phyloP scores from a whole-genome alignment of 805 yeast species.

The Saccharomyces paradoxus region DNA sequence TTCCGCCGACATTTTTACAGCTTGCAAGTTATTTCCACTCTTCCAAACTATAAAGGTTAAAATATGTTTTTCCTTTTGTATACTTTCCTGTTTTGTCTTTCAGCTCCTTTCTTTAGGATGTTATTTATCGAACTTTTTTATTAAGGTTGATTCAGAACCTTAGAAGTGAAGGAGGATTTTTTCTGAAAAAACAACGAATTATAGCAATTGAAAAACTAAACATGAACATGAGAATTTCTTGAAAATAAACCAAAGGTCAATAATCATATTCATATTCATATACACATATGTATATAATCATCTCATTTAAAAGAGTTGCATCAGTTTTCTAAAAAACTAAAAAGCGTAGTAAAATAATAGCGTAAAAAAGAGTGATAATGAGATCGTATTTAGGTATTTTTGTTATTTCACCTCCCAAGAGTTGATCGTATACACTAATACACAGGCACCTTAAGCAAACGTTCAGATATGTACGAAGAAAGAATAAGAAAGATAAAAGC shows the following conservation, averaged over 20 bases:
- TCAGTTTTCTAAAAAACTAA: neutral
- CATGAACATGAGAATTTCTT: too few relatives aligned
- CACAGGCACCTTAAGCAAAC: neutral
- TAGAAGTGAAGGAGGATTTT: too few relatives aligned
- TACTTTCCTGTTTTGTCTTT: neutral
- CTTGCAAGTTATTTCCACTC: neutral
- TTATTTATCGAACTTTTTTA: neutral
- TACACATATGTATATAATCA: too few relatives aligned
- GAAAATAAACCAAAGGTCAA: too few relatives aligned
- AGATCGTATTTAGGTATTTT: neutral
- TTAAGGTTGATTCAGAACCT: too few relatives aligned
- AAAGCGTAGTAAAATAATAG: neutral
- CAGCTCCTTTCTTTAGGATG: neutral
- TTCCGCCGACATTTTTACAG: neutral
- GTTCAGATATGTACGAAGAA: neutral
- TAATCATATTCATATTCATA: neutral
- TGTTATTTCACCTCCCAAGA: neutral
- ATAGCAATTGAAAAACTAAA: neutral
- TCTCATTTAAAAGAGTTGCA: neutral
- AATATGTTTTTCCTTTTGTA: neutral
- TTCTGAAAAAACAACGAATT: neutral
- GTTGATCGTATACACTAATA: neutral
- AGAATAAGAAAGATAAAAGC: neutral
- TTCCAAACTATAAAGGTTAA: neutral
- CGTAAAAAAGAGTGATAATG: neutral